phyloP scores from a whole-genome alignment of 78 protist species.

The Polysphondylium violaceum region DNA sequence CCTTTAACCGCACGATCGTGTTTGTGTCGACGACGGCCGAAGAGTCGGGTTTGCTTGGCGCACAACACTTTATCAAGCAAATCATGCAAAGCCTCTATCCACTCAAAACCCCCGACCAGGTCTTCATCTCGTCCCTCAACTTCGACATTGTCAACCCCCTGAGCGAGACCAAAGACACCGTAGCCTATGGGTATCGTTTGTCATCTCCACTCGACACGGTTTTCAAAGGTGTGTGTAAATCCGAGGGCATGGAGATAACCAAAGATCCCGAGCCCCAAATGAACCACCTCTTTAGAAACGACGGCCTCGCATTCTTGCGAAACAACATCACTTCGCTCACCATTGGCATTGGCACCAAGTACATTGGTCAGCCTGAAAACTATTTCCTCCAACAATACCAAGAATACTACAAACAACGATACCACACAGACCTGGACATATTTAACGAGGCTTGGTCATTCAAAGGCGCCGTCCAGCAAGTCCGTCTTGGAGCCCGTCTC shows the following conservation, averaged over 20 bases:
- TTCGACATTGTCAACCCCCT: constrained; percentile 20
- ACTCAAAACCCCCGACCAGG: background rate
- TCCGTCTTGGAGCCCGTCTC: background rate
- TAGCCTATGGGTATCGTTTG: constrained; percentile 3
- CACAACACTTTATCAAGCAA: background rate
- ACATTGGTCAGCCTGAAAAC: background rate
- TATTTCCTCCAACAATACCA: background rate
- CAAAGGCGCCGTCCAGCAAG: constrained; percentile 34
- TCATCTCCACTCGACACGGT: background rate
- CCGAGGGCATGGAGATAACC: constrained; percentile 5
- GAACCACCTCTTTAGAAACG: constrained; percentile 8
- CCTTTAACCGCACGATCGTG: constrained; percentile 11
- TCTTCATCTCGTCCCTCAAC: constrained; percentile 1
- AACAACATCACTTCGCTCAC: background rate
- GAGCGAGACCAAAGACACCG: constrained; percentile 7
- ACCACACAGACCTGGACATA: constrained; percentile 5
- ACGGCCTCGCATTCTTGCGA: constrained; percentile 1
- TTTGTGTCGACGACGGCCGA: constrained; percentile 25
- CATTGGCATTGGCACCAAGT: background rate
- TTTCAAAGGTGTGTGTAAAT: background rate
- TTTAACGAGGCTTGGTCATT: constrained; percentile 1
- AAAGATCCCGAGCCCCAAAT: background rate
- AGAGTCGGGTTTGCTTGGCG: constrained; percentile 20
- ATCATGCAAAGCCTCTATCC: no score
- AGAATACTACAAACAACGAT: background rate